These are phyloP conservation scores for Mucor plumbeus DNA, from an alignment of 371 early-diverging fungal genomes.

Conservation along the genomic window DNA sequence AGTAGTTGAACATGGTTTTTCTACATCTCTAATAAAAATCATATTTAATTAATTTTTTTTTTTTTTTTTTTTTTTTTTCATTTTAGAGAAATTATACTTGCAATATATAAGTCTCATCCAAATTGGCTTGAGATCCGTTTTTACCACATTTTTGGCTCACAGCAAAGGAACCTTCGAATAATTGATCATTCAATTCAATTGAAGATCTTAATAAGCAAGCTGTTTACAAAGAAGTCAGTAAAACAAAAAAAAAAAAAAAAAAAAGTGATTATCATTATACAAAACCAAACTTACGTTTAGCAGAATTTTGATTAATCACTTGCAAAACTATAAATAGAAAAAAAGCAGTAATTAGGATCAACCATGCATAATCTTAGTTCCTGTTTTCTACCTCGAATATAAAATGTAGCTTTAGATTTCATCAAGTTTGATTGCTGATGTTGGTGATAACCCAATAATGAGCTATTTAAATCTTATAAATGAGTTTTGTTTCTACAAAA, in stretches of 20 bases:
- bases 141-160: slow-evolving; percentile 47
- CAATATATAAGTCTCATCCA: slow-evolving; percentile 52
- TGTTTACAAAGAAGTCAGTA: slow-evolving; percentile 18
- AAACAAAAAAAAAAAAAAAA: not conserved
- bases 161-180: slow-evolving; percentile 33
- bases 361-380: too few relatives aligned
- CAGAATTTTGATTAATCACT: slow-evolving; percentile 39
- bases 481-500: not conserved
- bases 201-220: slow-evolving; percentile 38
- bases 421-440: not conserved
- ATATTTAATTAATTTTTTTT: not conserved
- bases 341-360: slow-evolving; percentile 1
- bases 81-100: slow-evolving; percentile 13
- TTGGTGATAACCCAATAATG: slow-evolving; percentile 6
- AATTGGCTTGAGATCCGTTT: slow-evolving; percentile 39
- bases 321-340: slow-evolving; percentile 33
- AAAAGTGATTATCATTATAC: not conserved
- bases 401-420: slow-evolving; percentile 43
- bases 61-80: not conserved
- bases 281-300: slow-evolving; percentile 39
- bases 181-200: slow-evolving; percentile 36
- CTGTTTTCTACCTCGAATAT: slow-evolving; percentile 38
- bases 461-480: not conserved
- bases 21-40: slow-evolving; percentile 38
- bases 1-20: slow-evolving; percentile 24